phyloP scores from a whole-genome alignment of 768 basidiomycete genomes.

The Piloderma croceum region DNA sequence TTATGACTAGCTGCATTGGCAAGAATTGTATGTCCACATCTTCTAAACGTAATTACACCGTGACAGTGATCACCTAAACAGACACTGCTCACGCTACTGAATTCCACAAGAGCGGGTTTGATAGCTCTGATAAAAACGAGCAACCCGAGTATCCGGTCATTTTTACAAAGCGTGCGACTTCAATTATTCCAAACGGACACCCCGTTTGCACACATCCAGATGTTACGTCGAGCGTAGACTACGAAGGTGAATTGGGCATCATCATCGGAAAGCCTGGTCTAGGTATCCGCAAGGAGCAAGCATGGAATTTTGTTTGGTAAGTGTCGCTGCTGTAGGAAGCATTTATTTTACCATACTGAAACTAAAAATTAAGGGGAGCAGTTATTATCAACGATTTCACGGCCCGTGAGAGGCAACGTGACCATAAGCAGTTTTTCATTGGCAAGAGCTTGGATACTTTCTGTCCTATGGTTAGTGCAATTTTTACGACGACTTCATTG shows the following conservation, averaged over 20 bases:
- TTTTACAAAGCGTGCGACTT: conserved; percentile 15
- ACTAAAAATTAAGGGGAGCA: too few relatives aligned
- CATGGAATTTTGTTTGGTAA: conserved; percentile 14
- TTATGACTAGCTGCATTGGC: too few relatives aligned
- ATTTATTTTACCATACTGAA: too few relatives aligned
- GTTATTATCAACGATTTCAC: conserved; percentile 16
- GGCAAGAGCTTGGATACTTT: conserved; percentile 18
- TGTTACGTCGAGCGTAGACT: conserved; percentile 12
- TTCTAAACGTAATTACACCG: too few relatives aligned
- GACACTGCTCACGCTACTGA: conserved; percentile 15
- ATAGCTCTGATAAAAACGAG: conserved; percentile 14
- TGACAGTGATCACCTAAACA: too few relatives aligned
- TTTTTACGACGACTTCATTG: background rate
- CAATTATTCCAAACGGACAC: conserved; percentile 10
- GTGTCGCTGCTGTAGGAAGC: too few relatives aligned
- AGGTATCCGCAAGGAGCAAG: conserved; percentile 6
- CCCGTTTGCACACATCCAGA: conserved; percentile 15
- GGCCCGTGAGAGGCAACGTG: conserved; percentile 14
- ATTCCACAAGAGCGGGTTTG: conserved; percentile 17
- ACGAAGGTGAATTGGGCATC: conserved; percentile 15
- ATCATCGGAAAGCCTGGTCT: conserved; percentile 12
- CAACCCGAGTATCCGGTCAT: conserved; percentile 15
- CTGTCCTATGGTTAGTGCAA: conserved; percentile 12
- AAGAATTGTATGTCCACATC: too few relatives aligned
- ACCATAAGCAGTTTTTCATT: conserved; percentile 17